Conservation (phyloP, 2,329 filamentous ascomycete species). For the Fusarium protoensiforme region DNA sequence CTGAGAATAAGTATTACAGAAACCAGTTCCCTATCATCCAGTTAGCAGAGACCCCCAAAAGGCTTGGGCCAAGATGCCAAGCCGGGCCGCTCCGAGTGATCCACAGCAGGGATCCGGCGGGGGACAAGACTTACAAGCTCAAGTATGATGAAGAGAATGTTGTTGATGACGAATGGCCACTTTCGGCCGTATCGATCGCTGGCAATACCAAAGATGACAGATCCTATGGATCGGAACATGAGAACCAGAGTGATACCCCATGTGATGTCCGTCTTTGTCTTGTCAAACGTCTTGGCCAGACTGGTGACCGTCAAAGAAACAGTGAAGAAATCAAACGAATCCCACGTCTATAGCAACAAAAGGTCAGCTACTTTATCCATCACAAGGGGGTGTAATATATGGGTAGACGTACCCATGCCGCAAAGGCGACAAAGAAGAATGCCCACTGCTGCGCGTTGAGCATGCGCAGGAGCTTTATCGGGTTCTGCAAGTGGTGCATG, state of each 20-base stretch:
- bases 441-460: conserved; percentile 63
- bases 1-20: conserved; percentile 73
- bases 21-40: conserved; percentile 69
- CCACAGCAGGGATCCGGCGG: neutral
- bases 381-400: neutral
- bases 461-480: conserved; percentile 60
- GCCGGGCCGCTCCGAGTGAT: neutral
- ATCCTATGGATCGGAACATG: conserved; percentile 69
- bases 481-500: conserved; percentile 65
- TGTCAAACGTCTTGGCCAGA: conserved; percentile 63
- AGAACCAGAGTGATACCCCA: conserved; percentile 73
- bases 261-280: conserved; percentile 67
- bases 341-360: conserved; percentile 60
- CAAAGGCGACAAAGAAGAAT: conserved; percentile 66
- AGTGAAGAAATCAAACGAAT: conserved; percentile 75
- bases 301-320: conserved; percentile 69
- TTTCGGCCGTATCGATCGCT: conserved; percentile 68
- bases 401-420: conserved; percentile 63
- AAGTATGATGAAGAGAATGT: conserved; percentile 76
- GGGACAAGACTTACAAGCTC: conserved; percentile 67
- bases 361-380: neutral
- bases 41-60: conserved; percentile 12
- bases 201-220: conserved; percentile 64
- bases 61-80: conserved; percentile 8
- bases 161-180: conserved; percentile 82